Evolutionary conservation across 306 rosid species (phyloP), one percentile per base, ranked within the genome.

Genomic region (Trifolium pratense): DNA sequence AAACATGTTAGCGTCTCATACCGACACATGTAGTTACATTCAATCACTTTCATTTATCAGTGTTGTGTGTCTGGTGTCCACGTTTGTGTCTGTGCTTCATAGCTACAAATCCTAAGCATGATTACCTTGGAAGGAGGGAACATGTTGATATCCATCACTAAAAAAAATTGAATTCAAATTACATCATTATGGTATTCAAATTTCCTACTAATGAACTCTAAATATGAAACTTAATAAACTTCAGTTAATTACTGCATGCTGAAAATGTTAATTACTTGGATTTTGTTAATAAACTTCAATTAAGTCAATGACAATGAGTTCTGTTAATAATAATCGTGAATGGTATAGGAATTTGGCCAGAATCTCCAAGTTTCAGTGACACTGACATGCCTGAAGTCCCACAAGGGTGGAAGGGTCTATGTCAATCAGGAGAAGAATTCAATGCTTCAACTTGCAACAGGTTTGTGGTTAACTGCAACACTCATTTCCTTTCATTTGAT

Each of bases 341-440:
- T 64, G 56, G 39, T 61, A 57, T 86, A 91, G 97, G 97, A 87
- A 89, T 91, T 77, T 91, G 97, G 97, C 97, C 97, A 20, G 97
- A 89, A 83, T 91, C 97, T 60, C 87, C 95, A 20, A 91, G 97
- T 80, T 91, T 91, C 75, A 79, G 82, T 45, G 97, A 91, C 81
- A 79, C 75, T 17, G 63, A 79, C 84, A 91, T 91, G 97, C 92
- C 97, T 58, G 89, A 86, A 11, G 89, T 89, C 82, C 97, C 97
- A 55, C 70, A 76, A 6, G 82, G 87, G 58, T 91, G 97, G 97
- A 91, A 79, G 42, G 97, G 97, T 37, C 57, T 49, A 42, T 91
- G 97, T 77, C 86, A 89, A 79, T n/a, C 78, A 26, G 97, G 95
- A 75, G 97, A 91, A 75, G 89, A 88, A 79, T 91, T 91, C 88